Evolutionary conservation across 352 stramenopile species (phyloP), one percentile per base, ranked within the genome.

Genomic region (Phytophthora crassamura): DNA sequence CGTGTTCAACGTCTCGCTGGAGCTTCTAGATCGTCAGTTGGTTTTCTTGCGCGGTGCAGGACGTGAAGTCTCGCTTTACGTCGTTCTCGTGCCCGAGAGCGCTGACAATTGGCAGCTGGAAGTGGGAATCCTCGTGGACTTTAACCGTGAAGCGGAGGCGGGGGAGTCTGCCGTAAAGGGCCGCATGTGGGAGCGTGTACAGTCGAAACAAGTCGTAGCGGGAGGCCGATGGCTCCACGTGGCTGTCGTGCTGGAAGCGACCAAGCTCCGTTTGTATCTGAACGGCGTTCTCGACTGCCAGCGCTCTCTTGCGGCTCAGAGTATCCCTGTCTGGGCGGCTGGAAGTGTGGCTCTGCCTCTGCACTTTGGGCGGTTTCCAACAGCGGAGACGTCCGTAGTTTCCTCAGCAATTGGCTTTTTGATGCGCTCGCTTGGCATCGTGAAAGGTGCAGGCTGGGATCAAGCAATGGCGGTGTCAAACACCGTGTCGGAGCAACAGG

Each of bases 211-310:
- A 18, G 18, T 72, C 3, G 48, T 98, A n/a, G 38, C 62, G n/a
- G 40, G 64, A 9, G 72, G 86, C 9, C 80, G 62, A 33, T 98
- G 94, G 94, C 78, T 75, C 1, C 90, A 98, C 48, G 69, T 98
- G 7, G 86, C 87, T 4, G 55, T 98, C 5, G 88, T 98, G 9
- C 61, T 88, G 43, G 94, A 98, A 75, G 73, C 77, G 4, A 69
- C 74, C 6, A 97, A 98, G 55, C 50, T 98, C 7, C 83, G 89
- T 3, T 58, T 98, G 7, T 98, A 97, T 61, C 54, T 98, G 10
- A 97, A 98, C 40, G 94, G 93, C 2, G 54, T 89, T 18, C 69
- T 97, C 0, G 94, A 98, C 53, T 80, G 67, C 12, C 90, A 98
- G 59, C 84, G 84, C 12, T 86, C 76, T 5, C 72, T 93, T n/a